phyloP scores from a whole-genome alignment of 108 stramenopile species.

The Nitzschia palea region DNA sequence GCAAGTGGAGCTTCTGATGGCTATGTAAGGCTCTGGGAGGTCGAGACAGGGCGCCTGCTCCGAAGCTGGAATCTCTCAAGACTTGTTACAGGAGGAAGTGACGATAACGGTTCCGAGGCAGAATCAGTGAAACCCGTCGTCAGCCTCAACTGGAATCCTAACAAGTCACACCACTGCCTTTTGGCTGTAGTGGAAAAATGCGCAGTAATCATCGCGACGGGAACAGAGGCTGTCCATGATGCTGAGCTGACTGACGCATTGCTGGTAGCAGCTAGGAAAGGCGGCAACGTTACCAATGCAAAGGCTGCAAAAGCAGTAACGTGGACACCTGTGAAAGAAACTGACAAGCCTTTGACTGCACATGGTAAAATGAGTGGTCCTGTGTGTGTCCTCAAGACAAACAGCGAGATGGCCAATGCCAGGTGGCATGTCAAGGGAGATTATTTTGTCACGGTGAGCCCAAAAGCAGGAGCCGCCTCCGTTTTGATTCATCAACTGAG shows the following conservation, averaged over 20 bases:
- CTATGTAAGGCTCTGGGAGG: constrained; percentile 93
- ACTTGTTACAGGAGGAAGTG: constrained; percentile 13
- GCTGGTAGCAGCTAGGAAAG: constrained; percentile 60
- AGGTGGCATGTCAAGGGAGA: constrained; percentile 98
- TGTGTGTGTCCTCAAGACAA: constrained; percentile 60
- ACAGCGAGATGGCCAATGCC: constrained; percentile 62
- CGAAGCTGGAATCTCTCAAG: constrained; percentile 71
- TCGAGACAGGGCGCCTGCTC: constrained; percentile 80
- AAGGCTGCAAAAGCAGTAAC: constrained; percentile 82
- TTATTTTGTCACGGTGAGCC: constrained; percentile 93
- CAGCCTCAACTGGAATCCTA: constrained; percentile 91
- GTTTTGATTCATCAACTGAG: constrained; percentile 95
- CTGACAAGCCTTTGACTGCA: constrained; percentile 48
- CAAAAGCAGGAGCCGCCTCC: constrained; percentile 74
- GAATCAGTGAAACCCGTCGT: constrained; percentile 55
- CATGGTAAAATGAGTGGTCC: constrained; percentile 55
- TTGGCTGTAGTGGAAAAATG: constrained; percentile 76
- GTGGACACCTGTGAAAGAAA: constrained; percentile 47
- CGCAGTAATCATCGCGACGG: constrained; percentile 85
- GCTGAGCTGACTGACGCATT: constrained; percentile 85
- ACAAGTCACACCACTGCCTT: constrained; percentile 83
- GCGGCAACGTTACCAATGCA: constrained; percentile 68
- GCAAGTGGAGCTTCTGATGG: constrained; percentile 92
- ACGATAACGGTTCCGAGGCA: constrained; percentile 36
- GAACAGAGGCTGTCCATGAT: constrained; percentile 82